Evolutionary conservation across 2,329 filamentous ascomycete species (phyloP).

Genomic region (Fusarium pilosicola): DNA sequence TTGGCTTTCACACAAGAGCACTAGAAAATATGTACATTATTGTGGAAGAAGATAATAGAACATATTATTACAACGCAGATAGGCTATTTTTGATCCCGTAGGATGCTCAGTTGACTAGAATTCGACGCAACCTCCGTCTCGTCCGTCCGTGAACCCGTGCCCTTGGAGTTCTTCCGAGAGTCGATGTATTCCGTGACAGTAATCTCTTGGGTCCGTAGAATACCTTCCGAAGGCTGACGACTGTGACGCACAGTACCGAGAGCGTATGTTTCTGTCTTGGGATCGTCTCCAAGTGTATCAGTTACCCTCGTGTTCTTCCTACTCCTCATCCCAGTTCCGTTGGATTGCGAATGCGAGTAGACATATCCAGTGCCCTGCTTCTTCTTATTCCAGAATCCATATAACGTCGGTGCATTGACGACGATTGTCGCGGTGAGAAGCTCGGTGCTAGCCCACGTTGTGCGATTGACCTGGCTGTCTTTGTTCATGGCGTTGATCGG

Average conservation of each 20-base stretch:
- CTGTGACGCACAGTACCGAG: not conserved
- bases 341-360: not conserved
- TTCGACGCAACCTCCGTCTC: not conserved
- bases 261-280: not conserved
- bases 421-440: slow-evolving; percentile 48
- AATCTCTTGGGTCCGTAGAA: not conserved
- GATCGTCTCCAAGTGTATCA: not conserved
- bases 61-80: not conserved
- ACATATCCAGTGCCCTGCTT: not conserved
- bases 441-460: slow-evolving; percentile 53
- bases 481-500: slow-evolving; percentile 51
- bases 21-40: not conserved
- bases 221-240: not conserved
- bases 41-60: not conserved
- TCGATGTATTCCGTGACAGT: not conserved
- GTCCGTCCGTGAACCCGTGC: not conserved
- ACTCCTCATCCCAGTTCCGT: not conserved
- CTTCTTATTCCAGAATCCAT: slow-evolving; percentile 47
- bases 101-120: not conserved
- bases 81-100: not conserved
- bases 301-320: not conserved
- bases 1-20: not conserved
- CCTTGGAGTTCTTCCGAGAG: not conserved
- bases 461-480: slow-evolving; percentile 49
- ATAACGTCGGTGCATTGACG: slow-evolving; percentile 53